These are phyloP conservation scores for Colletotrichum filicis DNA, from an alignment of 2,329 filamentous ascomycete species.

Conservation along the genomic window DNA sequence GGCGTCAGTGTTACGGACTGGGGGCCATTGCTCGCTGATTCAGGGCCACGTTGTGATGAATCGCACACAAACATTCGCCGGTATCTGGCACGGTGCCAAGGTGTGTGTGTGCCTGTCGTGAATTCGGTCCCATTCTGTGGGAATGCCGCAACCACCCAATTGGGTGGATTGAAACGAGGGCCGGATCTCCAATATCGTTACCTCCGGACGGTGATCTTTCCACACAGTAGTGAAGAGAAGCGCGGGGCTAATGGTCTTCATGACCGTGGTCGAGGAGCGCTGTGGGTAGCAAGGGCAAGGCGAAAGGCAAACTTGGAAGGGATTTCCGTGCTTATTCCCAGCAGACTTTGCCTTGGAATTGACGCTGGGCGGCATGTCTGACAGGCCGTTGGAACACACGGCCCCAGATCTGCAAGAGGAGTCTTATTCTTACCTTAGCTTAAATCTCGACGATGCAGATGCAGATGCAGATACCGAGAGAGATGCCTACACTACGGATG, in stretches of 20 bases:
- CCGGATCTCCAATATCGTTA: no score
- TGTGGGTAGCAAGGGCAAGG: not conserved
- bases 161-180: no score
- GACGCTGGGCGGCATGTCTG: not conserved
- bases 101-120: not conserved
- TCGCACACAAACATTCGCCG: not conserved
- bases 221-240: not conserved
- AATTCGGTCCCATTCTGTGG: no score
- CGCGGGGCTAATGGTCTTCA: not conserved
- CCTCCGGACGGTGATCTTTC: not conserved
- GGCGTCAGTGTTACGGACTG: not conserved
- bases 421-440: not conserved
- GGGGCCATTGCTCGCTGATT: not conserved
- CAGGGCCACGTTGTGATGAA: not conserved
- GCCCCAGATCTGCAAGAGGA: conserved; percentile 17
- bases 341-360: not conserved
- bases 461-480: not conserved
- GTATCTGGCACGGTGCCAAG: not conserved
- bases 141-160: no score
- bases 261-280: not conserved
- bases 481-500: not conserved
- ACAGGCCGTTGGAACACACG: conserved; percentile 24
- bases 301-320: no score
- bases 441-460: not conserved
- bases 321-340: not conserved